Percentiles rank a stretch among this genome's conserved stretches.
Evolutionary conservation across 768 basidiomycete genomes (phyloP).

Genomic region (Rickenella mellea): DNA sequence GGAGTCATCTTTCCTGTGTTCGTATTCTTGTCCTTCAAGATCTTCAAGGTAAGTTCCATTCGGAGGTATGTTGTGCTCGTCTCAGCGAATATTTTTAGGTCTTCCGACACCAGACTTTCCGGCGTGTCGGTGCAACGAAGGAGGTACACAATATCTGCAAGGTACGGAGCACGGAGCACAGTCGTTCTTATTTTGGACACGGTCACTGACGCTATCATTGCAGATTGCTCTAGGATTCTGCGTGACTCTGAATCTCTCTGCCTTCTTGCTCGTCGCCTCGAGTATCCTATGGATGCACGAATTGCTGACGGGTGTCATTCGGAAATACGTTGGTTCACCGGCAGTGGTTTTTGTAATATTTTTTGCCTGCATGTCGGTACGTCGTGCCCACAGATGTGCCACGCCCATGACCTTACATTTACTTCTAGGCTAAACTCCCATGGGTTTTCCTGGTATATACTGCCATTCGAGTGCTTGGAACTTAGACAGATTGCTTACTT

Average conservation of each 20-base stretch:
- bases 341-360: constrained; percentile 30
- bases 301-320: constrained; percentile 26
- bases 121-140: no score
- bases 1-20: no score
- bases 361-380: constrained; percentile 16
- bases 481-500: not conserved
- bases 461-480: not conserved
- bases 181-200: no score
- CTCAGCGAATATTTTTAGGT: no score
- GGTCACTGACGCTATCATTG: no score
- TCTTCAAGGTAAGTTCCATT: no score
- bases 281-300: constrained; percentile 42
- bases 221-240: constrained; percentile 42
- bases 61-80: no score
- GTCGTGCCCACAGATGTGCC: not conserved
- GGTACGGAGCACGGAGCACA: no score
- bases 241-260: constrained; percentile 35
- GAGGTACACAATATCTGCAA: no score
- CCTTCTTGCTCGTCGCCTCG: constrained; percentile 40
- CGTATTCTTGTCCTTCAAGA: no score
- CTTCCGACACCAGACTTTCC: no score
- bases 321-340: constrained; percentile 25
- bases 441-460: constrained; percentile 30
- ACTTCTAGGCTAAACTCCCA: constrained; percentile 23
- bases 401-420: not conserved